These are phyloP conservation scores for Kwoniella mangroviensis DNA, from an alignment of 768 basidiomycete species.

Conservation along the genomic window DNA sequence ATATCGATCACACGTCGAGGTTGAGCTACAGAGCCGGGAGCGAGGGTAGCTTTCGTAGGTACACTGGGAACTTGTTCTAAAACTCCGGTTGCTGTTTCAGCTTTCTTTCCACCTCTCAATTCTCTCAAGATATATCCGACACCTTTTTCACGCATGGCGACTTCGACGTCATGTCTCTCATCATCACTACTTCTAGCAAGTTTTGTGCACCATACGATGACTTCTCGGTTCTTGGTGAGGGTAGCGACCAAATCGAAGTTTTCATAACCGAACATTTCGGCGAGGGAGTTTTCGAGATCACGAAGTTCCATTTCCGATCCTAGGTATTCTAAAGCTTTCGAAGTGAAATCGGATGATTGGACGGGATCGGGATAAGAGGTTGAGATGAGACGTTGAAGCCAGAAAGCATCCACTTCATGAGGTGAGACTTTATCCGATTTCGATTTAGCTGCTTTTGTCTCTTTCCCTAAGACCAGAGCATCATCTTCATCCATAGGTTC, in stretches of 20 bases:
- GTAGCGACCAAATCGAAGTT: conserved; percentile 82
- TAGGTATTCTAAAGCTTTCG: conserved; percentile 79
- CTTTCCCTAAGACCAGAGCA: conserved; percentile 78
- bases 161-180: conserved; percentile 89
- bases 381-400: conserved; percentile 93
- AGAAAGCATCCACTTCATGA: conserved; percentile 93
- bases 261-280: conserved; percentile 91
- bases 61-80: conserved; percentile 62
- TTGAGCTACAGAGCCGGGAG: conserved; percentile 79
- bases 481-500: conserved; percentile 65
- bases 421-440: conserved; percentile 80
- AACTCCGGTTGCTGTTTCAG: conserved; percentile 69
- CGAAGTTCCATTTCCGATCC: conserved; percentile 83
- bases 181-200: conserved; percentile 86
- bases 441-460: conserved; percentile 60
- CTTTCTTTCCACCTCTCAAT: conserved; percentile 73
- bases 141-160: conserved; percentile 97
- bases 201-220: conserved; percentile 97
- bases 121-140: conserved; percentile 94
- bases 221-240: conserved; percentile 93
- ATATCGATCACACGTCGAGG: conserved; percentile 86
- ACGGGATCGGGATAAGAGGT: conserved; percentile 92
- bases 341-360: conserved; percentile 88
- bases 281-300: conserved; percentile 92
- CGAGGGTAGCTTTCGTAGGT: conserved; percentile 82